Percentiles rank a stretch among this genome's conserved stretches.
These are phyloP conservation scores for Serendipita vermifera DNA, from an alignment of 768 basidiomycete species.

Conservation along the genomic window DNA sequence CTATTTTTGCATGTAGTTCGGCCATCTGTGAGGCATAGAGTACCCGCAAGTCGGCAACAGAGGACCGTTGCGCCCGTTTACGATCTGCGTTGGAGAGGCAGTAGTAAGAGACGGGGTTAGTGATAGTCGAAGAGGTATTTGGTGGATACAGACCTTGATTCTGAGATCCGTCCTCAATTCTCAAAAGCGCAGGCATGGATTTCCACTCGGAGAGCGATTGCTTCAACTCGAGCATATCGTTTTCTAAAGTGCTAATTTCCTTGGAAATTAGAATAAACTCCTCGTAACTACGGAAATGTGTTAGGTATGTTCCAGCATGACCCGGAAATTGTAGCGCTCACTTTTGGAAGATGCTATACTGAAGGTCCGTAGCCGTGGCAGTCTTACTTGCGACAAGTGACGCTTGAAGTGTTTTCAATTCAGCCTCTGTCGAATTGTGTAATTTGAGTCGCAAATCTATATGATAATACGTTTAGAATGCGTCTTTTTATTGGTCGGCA, in stretches of 20 bases:
- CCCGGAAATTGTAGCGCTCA: conserved; percentile 22
- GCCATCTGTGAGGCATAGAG: conserved; percentile 95
- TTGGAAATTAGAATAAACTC: conserved; percentile 96
- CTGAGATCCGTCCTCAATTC: conserved; percentile 67
- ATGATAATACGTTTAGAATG: conserved; percentile 15
- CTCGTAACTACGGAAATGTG: conserved; percentile 53
- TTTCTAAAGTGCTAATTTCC: conserved; percentile 90
- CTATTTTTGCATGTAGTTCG: conserved; percentile 73
- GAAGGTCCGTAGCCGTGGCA: conserved; percentile 65
- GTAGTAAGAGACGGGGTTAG: conserved; percentile 22
- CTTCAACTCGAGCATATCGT: conserved; percentile 95
- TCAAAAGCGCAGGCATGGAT: conserved; percentile 82
- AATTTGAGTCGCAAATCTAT: conserved; percentile 70
- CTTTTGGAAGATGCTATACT: conserved; percentile 94
- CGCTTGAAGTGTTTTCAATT: conserved; percentile 61
- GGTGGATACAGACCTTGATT: conserved; percentile 38
- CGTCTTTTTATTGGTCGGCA: not conserved
- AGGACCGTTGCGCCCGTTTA: conserved; percentile 62
- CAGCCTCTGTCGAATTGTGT: conserved; percentile 79
- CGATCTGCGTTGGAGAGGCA: conserved; percentile 30
- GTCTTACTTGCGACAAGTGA: conserved; percentile 58
- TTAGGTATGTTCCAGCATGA: not conserved
- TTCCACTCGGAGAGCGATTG: conserved; percentile 92
- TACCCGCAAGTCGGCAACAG: conserved; percentile 87
- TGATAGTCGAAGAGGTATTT: no score